Evolutionary conservation across 1,139 yeast species (phyloP).

Genomic region (Kurtzmaniella quercitrusa): DNA sequence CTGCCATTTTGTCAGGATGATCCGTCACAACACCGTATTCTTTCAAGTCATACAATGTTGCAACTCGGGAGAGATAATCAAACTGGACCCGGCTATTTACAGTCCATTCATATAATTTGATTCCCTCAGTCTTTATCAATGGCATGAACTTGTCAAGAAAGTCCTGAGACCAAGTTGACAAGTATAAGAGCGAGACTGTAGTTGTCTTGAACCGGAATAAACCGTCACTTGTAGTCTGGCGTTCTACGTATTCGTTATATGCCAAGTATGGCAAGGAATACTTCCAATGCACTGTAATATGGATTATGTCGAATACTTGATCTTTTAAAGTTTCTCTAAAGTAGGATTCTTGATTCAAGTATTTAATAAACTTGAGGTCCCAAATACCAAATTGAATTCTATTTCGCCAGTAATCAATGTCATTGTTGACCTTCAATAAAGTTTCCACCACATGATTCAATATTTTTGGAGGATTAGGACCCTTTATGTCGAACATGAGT

Average conservation of each 20-base stretch:
- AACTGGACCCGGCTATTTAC: conserved; percentile 54
- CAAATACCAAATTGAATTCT: conserved; percentile 78
- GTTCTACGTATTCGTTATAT: conserved; percentile 34
- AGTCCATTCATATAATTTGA: conserved; percentile 78
- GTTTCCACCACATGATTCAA: conserved; percentile 49
- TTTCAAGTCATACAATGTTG: conserved; percentile 19
- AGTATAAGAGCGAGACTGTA: conserved; percentile 37
- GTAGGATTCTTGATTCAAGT: conserved; percentile 37
- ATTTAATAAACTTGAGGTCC: conserved; percentile 63
- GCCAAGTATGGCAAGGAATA: conserved; percentile 30
- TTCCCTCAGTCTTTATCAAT: conserved; percentile 32
- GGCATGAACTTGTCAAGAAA: conserved; percentile 38
- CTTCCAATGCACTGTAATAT: conserved; percentile 35
- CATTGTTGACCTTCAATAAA: conserved; percentile 43
- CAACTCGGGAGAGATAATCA: conserved; percentile 33
- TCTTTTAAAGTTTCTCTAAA: conserved; percentile 25
- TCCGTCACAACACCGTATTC: conserved; percentile 61
- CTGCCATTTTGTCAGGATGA: conserved; percentile 43
- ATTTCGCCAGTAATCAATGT: conserved; percentile 61
- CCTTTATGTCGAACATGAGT: conserved; percentile 80
- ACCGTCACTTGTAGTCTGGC: conserved; percentile 16
- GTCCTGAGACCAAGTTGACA: conserved; percentile 36
- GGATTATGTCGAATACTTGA: conserved; percentile 30
- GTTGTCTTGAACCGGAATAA: conserved; percentile 24
- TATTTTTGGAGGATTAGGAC: conserved; percentile 59